Evolutionary conservation across 768 basidiomycete genomes (phyloP).

Genomic region (Hypholoma sublateritium): DNA sequence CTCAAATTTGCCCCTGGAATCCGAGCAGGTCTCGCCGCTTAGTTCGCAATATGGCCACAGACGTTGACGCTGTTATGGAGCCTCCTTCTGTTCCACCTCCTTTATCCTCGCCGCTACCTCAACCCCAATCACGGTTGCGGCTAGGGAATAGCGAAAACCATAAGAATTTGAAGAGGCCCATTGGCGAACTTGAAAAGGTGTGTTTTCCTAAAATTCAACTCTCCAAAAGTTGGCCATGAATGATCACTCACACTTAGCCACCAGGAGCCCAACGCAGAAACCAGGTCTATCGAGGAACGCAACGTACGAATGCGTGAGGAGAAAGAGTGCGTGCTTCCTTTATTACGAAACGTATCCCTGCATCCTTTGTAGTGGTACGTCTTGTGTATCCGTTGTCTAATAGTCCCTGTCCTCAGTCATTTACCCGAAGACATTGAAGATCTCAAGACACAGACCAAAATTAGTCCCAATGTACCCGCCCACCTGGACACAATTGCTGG

Average conservation of each 20-base stretch:
- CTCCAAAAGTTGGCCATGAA: background rate
- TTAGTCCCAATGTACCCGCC: background rate
- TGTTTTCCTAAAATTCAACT: conserved; percentile 28
- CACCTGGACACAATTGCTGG: background rate
- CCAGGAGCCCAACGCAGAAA: conserved; percentile 57
- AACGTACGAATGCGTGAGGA: conserved; percentile 63
- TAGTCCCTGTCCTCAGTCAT: background rate
- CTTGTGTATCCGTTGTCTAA: background rate
- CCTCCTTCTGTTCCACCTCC: conserved; percentile 42
- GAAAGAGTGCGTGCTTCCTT: conserved; percentile 48
- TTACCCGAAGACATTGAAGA: background rate
- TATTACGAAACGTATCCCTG: conserved; percentile 14
- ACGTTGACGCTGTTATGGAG: conserved; percentile 53
- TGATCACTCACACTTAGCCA: conserved; percentile 43
- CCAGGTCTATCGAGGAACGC: conserved; percentile 60
- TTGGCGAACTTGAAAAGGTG: conserved; percentile 72
- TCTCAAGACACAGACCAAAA: background rate
- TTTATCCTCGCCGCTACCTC: conserved; percentile 25
- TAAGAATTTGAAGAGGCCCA: conserved; percentile 60
- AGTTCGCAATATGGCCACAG: conserved; percentile 34
- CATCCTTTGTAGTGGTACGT: background rate
- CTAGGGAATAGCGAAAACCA: conserved; percentile 63
- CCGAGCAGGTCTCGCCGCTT: conserved; percentile 22
- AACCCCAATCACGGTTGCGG: conserved; percentile 30
- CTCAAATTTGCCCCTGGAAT: background rate